Conservation (phyloP, 805 yeast species). For the Myxozyma vanderwaltii region DNA sequence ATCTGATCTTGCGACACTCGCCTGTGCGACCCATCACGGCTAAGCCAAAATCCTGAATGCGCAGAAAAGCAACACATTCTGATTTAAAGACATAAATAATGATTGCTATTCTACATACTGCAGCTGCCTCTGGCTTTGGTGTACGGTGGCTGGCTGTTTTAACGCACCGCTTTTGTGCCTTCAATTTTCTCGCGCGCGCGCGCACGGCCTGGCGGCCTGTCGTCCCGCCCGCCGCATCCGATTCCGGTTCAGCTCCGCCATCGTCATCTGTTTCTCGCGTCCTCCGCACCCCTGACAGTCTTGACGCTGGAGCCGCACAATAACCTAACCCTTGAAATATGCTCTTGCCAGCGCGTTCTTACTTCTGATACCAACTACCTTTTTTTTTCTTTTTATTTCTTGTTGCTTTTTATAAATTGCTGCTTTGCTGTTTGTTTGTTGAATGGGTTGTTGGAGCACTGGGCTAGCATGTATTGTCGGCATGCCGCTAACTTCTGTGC, state of each 20-base stretch:
- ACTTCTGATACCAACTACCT: not conserved
- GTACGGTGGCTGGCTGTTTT: too few relatives aligned
- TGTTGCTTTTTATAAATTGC: not conserved
- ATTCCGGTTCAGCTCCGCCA: constrained; percentile 9
- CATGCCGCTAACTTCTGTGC: not conserved
- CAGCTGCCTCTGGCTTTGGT: too few relatives aligned
- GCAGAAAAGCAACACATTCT: too few relatives aligned
- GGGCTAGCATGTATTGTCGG: not conserved
- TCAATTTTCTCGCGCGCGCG: not conserved
- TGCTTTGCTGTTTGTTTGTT: not conserved
- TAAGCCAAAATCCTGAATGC: too few relatives aligned
- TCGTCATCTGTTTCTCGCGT: constrained; percentile 2
- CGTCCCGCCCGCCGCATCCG: constrained; percentile 21
- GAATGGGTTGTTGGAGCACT: not conserved
- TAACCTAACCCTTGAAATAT: not conserved
- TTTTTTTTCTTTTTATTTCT: not conserved
- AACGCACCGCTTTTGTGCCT: too few relatives aligned
- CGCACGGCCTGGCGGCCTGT: not conserved
- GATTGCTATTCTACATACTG: too few relatives aligned
- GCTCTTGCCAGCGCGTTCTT: not conserved
- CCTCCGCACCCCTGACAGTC: constrained; percentile 13
- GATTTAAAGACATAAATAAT: too few relatives aligned
- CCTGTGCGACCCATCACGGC: too few relatives aligned
- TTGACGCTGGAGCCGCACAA: constrained; percentile 11
- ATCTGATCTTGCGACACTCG: too few relatives aligned